Conservation (phyloP, 352 stramenopile species). For the Pythium scleroteichum region DNA sequence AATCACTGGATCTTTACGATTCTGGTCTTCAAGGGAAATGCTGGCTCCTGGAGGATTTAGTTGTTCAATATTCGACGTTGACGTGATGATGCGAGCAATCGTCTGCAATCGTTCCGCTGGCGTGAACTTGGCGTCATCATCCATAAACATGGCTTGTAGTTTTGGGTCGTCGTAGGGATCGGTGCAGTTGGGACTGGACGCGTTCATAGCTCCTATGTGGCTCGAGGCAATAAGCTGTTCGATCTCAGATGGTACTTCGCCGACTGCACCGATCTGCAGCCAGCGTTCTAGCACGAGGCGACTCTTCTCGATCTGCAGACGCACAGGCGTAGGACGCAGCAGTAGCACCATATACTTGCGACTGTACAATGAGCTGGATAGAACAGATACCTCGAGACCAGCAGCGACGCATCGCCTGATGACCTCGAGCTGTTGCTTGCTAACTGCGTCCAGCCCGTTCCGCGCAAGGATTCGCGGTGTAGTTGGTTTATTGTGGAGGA, state of each 20-base stretch:
- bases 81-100: constrained; percentile 87
- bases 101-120: constrained; percentile 83
- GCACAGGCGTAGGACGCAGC: constrained; percentile 54
- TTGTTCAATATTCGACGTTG: constrained; percentile 63
- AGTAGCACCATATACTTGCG: constrained; percentile 83
- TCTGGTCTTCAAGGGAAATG: constrained; percentile 81
- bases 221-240: constrained; percentile 84
- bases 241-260: constrained; percentile 85
- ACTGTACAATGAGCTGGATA: constrained; percentile 79
- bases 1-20: constrained; percentile 73
- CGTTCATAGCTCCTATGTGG: constrained; percentile 51
- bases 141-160: constrained; percentile 26
- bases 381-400: constrained; percentile 73
- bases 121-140: constrained; percentile 78
- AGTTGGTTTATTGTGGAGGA: constrained; percentile 82
- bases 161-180: constrained; percentile 29
- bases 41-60: constrained; percentile 76
- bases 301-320: constrained; percentile 80
- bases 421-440: constrained; percentile 75
- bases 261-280: constrained; percentile 84
- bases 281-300: constrained; percentile 79
- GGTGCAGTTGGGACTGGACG: constrained; percentile 21
- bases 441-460: constrained; percentile 71
- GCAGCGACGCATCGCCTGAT: constrained; percentile 75
- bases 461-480: constrained; percentile 70